These are phyloP conservation scores for Mycena indigotica DNA, from an alignment of 768 basidiomycete species.

Conservation along the genomic window DNA sequence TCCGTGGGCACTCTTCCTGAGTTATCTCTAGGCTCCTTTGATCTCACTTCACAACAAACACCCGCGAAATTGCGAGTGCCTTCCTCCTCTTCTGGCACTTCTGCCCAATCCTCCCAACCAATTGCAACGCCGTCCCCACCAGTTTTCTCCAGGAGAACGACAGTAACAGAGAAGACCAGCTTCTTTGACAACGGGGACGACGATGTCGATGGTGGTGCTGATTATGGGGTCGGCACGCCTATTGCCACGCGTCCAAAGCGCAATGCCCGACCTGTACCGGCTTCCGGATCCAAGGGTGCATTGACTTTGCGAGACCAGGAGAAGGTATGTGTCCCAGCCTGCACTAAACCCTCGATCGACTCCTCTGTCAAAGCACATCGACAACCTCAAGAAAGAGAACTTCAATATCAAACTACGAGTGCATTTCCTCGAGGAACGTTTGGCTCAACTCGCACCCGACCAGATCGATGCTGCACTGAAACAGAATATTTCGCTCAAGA, in stretches of 20 bases:
- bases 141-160: slow-evolving; percentile 17
- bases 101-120: slow-evolving; percentile 19
- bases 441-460: slow-evolving; percentile 87
- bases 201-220: slow-evolving; percentile 16
- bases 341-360: too few relatives aligned
- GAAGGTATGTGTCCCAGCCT: too few relatives aligned
- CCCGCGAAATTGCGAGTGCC: slow-evolving; percentile 23
- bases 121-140: slow-evolving; percentile 23
- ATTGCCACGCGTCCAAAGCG: slow-evolving; percentile 48
- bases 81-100: slow-evolving; percentile 21
- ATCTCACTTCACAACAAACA: slow-evolving; percentile 13
- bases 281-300: slow-evolving; percentile 45
- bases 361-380: slow-evolving; percentile 79
- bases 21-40: slow-evolving; percentile 22
- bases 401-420: slow-evolving; percentile 95
- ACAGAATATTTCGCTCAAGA: slow-evolving; percentile 91
- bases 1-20: slow-evolving; percentile 16
- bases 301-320: slow-evolving; percentile 95
- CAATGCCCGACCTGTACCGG: slow-evolving; percentile 37
- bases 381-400: slow-evolving; percentile 95
- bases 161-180: slow-evolving; percentile 19
- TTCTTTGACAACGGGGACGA: slow-evolving; percentile 12
- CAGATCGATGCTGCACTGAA: slow-evolving; percentile 90
- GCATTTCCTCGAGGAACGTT: slow-evolving; percentile 91
- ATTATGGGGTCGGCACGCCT: slow-evolving; percentile 52